Evolutionary conservation across 139 green algal genomes (phyloP).

Genomic region (Chlorella sp.): DNA sequence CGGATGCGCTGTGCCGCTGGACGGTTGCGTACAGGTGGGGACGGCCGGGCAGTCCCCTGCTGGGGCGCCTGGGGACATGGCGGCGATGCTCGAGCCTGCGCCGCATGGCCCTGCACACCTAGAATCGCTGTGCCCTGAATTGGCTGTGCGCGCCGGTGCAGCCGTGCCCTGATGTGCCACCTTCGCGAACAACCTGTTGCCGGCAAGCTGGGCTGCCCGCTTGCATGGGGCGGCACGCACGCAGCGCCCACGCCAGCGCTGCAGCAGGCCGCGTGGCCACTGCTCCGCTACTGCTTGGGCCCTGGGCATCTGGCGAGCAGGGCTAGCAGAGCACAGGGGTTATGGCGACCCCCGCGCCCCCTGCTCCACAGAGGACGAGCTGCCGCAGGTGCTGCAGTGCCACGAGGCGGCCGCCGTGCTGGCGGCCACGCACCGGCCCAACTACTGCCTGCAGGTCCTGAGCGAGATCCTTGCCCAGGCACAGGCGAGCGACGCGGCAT

Average conservation of each 20-base stretch:
- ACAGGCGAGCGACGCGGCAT: neutral
- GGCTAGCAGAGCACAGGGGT: too few species aligned
- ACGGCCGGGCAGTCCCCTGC: neutral
- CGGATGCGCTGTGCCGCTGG: conserved; percentile 40
- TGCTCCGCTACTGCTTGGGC: too few species aligned
- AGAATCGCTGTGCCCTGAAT: neutral
- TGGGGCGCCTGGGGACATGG: too few species aligned
- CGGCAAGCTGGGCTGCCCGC: too few species aligned
- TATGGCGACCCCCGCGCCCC: too few species aligned
- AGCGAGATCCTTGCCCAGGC: neutral
- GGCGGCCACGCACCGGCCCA: conserved; percentile 34
- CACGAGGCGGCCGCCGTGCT: conserved; percentile 35
- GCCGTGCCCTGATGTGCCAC: conserved; percentile 21
- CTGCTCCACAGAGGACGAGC: neutral
- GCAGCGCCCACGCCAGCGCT: too few species aligned
- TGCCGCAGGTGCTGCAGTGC: conserved; percentile 27
- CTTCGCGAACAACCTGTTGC: conserved; percentile 20
- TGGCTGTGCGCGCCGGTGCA: neutral
- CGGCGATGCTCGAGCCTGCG: neutral
- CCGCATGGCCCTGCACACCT: neutral
- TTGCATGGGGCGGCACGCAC: too few species aligned
- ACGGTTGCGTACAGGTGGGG: conserved; percentile 15
- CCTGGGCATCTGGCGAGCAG: too few species aligned
- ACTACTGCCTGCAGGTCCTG: conserved; percentile 24
- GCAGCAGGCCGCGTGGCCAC: too few species aligned